A percentile compares a stretch with the other conserved stretches of the same genome.
Evolutionary conservation across 148 eudicot species (phyloP).

Genomic region (Fagopyrum tataricum): DNA sequence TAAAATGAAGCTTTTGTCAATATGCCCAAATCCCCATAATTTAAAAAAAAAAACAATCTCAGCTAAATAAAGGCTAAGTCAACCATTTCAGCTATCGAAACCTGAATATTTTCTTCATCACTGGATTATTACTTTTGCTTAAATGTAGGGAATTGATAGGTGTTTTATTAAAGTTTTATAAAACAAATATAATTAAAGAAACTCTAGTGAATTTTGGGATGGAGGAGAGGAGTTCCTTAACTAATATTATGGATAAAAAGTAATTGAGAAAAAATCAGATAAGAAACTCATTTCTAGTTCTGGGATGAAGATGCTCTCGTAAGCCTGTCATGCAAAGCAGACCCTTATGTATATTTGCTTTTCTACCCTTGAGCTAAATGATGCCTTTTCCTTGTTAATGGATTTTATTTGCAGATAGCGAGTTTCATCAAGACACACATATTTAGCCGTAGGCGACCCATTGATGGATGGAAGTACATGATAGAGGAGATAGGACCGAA

Average conservation of each 20-base stretch:
- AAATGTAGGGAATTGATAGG: too few relatives aligned
- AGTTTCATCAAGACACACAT: conserved; percentile 95
- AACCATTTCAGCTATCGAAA: neutral
- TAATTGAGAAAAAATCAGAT: too few relatives aligned
- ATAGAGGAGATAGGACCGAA: conserved; percentile 94
- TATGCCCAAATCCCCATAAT: neutral
- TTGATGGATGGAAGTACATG: conserved; percentile 99
- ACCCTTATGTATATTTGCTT: neutral
- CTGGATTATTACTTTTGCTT: neutral
- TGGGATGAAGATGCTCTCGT: too few relatives aligned
- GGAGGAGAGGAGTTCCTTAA: too few relatives aligned
- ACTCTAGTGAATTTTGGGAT: too few relatives aligned
- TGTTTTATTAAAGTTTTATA: too few relatives aligned
- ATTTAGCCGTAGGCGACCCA: conserved; percentile 92
- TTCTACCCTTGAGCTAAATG: neutral
- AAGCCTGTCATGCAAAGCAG: neutral
- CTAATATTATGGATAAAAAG: too few relatives aligned
- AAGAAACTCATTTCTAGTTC: too few relatives aligned
- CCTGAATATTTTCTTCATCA: neutral
- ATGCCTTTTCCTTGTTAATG: neutral
- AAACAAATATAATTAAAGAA: too few relatives aligned
- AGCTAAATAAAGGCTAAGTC: neutral
- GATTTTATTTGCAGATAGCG: conserved; percentile 55
- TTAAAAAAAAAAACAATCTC: neutral
- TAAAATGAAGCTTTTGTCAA: neutral